phyloP scores from a whole-genome alignment of 768 basidiomycete genomes.

The Leccinum subgranulosum region DNA sequence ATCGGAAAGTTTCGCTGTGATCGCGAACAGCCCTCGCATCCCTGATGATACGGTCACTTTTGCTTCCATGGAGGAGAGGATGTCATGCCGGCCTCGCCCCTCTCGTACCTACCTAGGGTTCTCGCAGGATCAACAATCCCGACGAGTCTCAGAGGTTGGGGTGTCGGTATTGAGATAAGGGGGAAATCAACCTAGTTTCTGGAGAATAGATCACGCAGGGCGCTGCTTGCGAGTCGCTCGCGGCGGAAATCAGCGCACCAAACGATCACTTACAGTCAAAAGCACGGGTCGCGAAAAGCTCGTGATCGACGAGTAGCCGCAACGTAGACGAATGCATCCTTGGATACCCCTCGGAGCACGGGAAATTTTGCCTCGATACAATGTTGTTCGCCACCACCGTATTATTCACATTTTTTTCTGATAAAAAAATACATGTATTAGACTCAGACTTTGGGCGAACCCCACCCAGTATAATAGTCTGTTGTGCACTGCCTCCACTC shows the following conservation, averaged over 20 bases:
- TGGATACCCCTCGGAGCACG: neutral
- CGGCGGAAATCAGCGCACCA: conserved; percentile 3
- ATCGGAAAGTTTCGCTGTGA: conserved; percentile 14
- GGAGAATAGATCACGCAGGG: conserved; percentile 14
- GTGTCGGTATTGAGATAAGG: neutral
- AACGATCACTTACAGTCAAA: neutral
- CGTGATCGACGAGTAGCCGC: neutral
- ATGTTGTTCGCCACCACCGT: conserved; percentile 2
- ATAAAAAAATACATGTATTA: neutral
- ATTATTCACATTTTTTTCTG: conserved; percentile 10
- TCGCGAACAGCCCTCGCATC: conserved; percentile 5
- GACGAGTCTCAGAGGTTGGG: neutral
- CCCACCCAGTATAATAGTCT: neutral
- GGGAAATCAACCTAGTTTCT: neutral
- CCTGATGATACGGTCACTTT: conserved; percentile 1
- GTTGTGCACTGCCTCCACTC: conserved; percentile 10
- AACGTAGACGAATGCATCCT: neutral
- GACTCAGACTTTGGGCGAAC: neutral
- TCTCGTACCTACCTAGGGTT: conserved; percentile 13
- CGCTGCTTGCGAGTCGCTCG: conserved; percentile 2
- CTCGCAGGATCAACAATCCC: neutral
- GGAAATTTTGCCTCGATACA: neutral
- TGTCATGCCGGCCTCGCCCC: neutral
- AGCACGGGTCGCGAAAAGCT: neutral
- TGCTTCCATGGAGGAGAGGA: conserved; percentile 8